Conservation (phyloP, 2,329 filamentous ascomycete species). For the Penicillium vulpinum region DNA sequence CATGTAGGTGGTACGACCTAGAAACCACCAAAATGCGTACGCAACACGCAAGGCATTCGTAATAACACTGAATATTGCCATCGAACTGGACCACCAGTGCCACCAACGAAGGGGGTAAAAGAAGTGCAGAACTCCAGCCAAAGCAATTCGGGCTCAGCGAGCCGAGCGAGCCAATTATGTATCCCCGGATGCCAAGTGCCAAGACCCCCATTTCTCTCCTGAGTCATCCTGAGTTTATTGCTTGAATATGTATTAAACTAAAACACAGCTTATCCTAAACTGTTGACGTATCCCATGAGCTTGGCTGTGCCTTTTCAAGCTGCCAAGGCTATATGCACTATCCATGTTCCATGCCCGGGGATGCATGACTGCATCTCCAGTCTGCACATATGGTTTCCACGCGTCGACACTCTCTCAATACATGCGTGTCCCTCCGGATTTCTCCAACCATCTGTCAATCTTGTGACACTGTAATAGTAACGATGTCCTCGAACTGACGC, state of each 20-base stretch:
- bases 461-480: neutral
- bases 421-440: neutral
- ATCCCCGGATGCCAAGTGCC: slow-evolving; percentile 21
- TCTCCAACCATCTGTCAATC: neutral
- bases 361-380: neutral
- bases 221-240: slow-evolving; percentile 9
- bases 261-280: slow-evolving; percentile 12
- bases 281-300: slow-evolving; percentile 13
- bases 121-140: neutral
- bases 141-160: slow-evolving; percentile 7
- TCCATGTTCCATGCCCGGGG: neutral
- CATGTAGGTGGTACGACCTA: neutral
- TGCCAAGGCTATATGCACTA: slow-evolving; percentile 1
- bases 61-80: neutral
- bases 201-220: slow-evolving; percentile 11
- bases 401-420: slow-evolving; percentile 1
- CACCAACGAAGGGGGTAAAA: neutral
- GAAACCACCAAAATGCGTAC: neutral
- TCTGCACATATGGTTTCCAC: neutral
- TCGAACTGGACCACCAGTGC: neutral
- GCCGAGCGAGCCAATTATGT: slow-evolving; percentile 16
- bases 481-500: neutral
- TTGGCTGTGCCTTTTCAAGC: neutral
- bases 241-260: slow-evolving; percentile 12
- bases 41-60: slow-evolving; percentile 1